Evolutionary conservation across 1,139 yeast genomes (phyloP), one percentile per base, ranked within the genome.

Genomic region (Scheffersomyces cryptocercus): DNA sequence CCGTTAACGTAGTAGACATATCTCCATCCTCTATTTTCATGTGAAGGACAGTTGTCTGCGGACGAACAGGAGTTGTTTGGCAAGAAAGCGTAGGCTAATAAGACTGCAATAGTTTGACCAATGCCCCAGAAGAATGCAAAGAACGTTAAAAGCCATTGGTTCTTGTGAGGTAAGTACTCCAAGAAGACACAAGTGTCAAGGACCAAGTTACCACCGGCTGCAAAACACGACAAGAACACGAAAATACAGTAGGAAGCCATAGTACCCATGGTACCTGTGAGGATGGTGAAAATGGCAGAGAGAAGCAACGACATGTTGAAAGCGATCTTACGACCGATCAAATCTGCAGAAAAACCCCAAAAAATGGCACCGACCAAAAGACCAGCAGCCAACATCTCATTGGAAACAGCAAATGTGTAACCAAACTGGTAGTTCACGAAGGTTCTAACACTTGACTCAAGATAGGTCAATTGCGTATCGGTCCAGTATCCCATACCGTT

Each of bases 61-160:
- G 61, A 62, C n/a, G 56, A 52, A 61, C 86, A 81, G 11, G 79
- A 69, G 48, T 67, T 65, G 44, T 71, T 71, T 28, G 81, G 75
- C 43, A 81, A 62, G 42, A 80, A 75, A 0, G 81, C 83, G 81
- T 83, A 81, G 5, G 82, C 77, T 35, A 79, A 55, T n/a, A 79
- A 65, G 24, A 68, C 68, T 7, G 83, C 77, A 38, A 81, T 64
- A 0, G 83, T 75, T 59, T 81, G 85, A 35, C 86, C 86, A 41
- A 82, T 59, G 45, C 84, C 84, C 85, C 86, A 82, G 67, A 79
- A 81, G 28, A 70, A 64, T 6, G 86, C 85, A 67, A 81, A 70
- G 31, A 78, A 65, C 0, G 85, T 79, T 39, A 77, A 67, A 47
- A 80, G 58, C 72, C 75, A 79, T 53, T 79, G 82, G 51, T 73